Evolutionary conservation across 2,329 filamentous ascomycete genomes (phyloP).

Genomic region (Colletotrichum filicis): DNA sequence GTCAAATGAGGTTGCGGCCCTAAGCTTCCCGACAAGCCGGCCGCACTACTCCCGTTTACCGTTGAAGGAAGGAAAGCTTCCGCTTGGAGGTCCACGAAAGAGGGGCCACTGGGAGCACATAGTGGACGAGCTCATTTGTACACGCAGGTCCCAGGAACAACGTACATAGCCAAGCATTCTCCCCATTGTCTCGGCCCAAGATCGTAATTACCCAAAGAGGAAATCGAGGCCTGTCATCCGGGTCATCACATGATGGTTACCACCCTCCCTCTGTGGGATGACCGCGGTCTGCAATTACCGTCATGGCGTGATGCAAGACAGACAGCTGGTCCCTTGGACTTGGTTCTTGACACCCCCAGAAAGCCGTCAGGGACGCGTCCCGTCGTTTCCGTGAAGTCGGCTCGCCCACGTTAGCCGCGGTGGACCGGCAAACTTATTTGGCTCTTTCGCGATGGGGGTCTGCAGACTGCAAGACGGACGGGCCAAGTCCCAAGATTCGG

Average conservation of each 20-base stretch:
- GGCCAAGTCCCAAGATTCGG: not conserved
- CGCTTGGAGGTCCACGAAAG: not conserved
- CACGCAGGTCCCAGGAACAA: constrained; percentile 34
- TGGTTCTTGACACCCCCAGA: not conserved
- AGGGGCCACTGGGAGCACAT: not conserved
- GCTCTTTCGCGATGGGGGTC: not conserved
- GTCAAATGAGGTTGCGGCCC: constrained; percentile 5
- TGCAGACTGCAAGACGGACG: not conserved
- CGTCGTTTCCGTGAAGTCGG: not conserved
- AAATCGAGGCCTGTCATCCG: constrained; percentile 3
- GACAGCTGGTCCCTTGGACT: not conserved
- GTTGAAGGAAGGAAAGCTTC: constrained; percentile 26
- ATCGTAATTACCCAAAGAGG: constrained; percentile 2
- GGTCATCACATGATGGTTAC: not conserved
- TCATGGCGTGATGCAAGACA: constrained; percentile 17
- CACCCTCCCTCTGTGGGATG: not conserved
- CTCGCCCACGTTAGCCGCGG: not conserved
- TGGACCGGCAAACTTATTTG: not conserved
- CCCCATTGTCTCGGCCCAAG: not conserved
- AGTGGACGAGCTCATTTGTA: not conserved
- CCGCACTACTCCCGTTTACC: constrained; percentile 19
- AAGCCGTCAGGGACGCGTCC: not conserved
- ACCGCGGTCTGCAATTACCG: not conserved
- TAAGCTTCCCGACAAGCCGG: constrained; percentile 15
- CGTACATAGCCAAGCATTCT: not conserved